These are phyloP conservation scores for Stagonosporopsis chrysanthemi DNA, from an alignment of 2,329 filamentous ascomycete species.

Conservation along the genomic window DNA sequence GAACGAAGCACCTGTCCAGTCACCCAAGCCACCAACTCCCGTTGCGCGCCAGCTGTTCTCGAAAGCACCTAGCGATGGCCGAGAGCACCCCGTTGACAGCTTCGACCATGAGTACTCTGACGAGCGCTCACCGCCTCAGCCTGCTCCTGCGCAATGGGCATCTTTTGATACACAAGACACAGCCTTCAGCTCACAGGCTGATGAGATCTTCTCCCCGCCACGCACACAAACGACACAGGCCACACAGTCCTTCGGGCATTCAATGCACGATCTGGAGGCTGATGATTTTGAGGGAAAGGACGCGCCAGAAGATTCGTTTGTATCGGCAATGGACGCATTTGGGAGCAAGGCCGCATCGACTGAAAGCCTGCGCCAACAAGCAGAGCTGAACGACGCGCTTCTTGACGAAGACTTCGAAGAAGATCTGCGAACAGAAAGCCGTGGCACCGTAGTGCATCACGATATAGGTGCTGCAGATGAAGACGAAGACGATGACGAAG, in stretches of 20 bases:
- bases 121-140: slow-evolving; percentile 18
- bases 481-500: slow-evolving; percentile 25
- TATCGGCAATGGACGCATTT: slow-evolving; percentile 57
- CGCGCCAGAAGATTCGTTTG: slow-evolving; percentile 55
- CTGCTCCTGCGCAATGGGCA: slow-evolving; percentile 43
- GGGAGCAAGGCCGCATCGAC: slow-evolving; percentile 42
- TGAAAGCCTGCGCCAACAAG: slow-evolving; percentile 32
- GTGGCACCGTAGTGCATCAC: slow-evolving; percentile 39
- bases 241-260: slow-evolving; percentile 42
- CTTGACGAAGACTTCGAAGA: slow-evolving; percentile 40
- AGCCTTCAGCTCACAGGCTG: slow-evolving; percentile 34
- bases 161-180: slow-evolving; percentile 41
- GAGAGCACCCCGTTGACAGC: slow-evolving; percentile 35
- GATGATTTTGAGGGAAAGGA: slow-evolving; percentile 28
- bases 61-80: slow-evolving; percentile 36
- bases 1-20: slow-evolving; percentile 35
- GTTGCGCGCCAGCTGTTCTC: slow-evolving; percentile 40
- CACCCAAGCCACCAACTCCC: slow-evolving; percentile 38
- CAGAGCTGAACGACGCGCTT: slow-evolving; percentile 39
- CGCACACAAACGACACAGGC: slow-evolving; percentile 45
- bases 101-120: slow-evolving; percentile 26
- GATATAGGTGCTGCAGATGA: slow-evolving; percentile 30
- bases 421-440: slow-evolving; percentile 24
- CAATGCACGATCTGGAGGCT: slow-evolving; percentile 26
- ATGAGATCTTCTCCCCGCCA: slow-evolving; percentile 43